Base-by-base conservation (phyloP, 2,329 filamentous ascomycete species). In the Xylaria sp. region DNA sequence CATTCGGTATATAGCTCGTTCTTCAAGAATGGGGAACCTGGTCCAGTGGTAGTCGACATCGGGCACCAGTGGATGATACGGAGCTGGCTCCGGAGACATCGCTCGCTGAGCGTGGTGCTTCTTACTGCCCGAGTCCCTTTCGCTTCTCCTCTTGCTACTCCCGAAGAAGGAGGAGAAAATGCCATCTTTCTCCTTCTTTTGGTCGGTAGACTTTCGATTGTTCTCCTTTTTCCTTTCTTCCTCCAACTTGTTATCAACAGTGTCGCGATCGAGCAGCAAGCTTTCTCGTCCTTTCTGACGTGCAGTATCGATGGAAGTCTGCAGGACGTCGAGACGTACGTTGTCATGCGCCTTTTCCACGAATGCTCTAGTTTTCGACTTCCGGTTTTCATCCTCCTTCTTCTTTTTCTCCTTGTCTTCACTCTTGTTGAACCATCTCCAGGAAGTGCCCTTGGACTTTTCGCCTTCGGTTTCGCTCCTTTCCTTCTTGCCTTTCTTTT, bases 11-110 rank as follows among this genome's bases (percentile, higher is more conserved):
- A 99, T 99, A 18, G 94, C 94, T 54, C 94, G 84, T 76, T 99
- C 94, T 72, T 97, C 93, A 50, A 97, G 79, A 49, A 99, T 93
- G 11, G 92, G 92, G 68, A 97, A 99, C 40, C 94, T 83, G 1
- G 92, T 94, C 90, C 94, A 99, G 64, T 92, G 90, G 73, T 96
- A 99, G 72, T 97, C 93, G 59, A 97, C 82, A 68, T 97, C 93
- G 4, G 94, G 89, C 61, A 86, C 88, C 50, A 96, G 77, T 34
- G 87, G 81, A 46, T 88, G 86, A 59, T 85, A 85, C 1, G 82
- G 78, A 11, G 83, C 81, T n/a, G 88, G 87, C 39, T 96, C 92
- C 2, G 93, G 92, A 0, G 92, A 96, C 7, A 91, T 76, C 5
- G 88, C 85, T 49, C 91, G 85, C 44, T 88, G 84, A 7, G 79